Evolutionary conservation across 257 asterid genomes (phyloP).

Genomic region (Solanum corneliomulleri): DNA sequence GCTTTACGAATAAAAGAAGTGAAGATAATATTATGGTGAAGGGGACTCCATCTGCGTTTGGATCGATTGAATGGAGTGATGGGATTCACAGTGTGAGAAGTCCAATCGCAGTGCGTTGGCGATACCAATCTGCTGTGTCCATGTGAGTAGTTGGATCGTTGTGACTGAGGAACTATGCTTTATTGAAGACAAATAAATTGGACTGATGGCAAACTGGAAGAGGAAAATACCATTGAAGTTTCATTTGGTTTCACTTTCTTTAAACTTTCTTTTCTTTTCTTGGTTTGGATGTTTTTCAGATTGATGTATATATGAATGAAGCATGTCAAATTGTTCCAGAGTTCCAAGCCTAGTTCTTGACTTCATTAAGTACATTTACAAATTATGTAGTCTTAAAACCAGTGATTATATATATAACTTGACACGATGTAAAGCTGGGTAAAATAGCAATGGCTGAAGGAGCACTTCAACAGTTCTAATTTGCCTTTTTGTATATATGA

Average conservation of each 20-base stretch:
- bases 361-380: background rate
- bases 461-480: background rate
- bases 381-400: background rate
- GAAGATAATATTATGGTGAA: conserved; percentile 13
- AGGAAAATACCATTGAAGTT: background rate
- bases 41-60: conserved; percentile 37
- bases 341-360: background rate
- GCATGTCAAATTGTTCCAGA: background rate
- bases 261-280: background rate
- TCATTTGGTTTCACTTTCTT: background rate
- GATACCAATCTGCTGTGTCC: conserved; percentile 20
- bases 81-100: conserved; percentile 67
- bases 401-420: background rate
- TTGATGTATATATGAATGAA: background rate
- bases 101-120: conserved; percentile 60
- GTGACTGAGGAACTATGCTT: background rate
- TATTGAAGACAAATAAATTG: background rate
- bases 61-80: conserved; percentile 78
- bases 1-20: conserved; percentile 25
- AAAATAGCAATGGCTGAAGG: background rate
- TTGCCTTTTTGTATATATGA: background rate
- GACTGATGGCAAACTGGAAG: background rate
- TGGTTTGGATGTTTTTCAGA: background rate
- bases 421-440: background rate
- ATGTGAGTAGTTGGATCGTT: conserved; percentile 23